A percentile compares a stretch with the other conserved stretches of the same genome.
Conservation (phyloP, 139 green algal species). For the Tetradesmus lagerheimii region DNA sequence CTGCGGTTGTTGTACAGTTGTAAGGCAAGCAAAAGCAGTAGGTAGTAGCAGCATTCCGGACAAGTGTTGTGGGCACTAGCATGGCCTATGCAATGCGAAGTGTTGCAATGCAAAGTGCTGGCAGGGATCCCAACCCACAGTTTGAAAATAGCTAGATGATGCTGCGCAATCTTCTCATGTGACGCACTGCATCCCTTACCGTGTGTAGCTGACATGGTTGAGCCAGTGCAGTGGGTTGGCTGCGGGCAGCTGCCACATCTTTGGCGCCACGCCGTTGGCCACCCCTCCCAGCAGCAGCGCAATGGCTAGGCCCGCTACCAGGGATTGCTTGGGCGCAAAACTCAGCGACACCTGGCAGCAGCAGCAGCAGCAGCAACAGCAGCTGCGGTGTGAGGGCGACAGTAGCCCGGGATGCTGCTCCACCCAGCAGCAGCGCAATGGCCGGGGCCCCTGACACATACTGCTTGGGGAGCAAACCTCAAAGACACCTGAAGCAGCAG, state of each 20-base stretch:
- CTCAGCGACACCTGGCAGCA: neutral
- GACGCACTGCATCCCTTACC: neutral
- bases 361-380: neutral
- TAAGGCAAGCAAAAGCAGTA: neutral
- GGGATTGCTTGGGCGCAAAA: neutral
- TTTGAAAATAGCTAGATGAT: too few species aligned
- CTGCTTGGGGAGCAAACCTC: too few species aligned
- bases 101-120: slow-evolving; percentile 34
- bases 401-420: too few species aligned
- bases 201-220: slow-evolving; percentile 30
- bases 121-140: too few species aligned
- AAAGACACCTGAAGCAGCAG: too few species aligned
- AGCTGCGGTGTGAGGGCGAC: too few species aligned
- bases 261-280: slow-evolving; percentile 14
- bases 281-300: slow-evolving; percentile 36
- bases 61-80: too few species aligned
- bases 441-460: too few species aligned
- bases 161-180: too few species aligned
- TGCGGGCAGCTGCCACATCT: neutral
- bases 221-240: slow-evolving; percentile 17
- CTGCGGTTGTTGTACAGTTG: neutral
- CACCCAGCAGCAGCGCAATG: too few species aligned
- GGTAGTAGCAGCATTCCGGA: neutral
- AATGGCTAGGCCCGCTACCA: neutral
- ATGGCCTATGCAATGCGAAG: too few species aligned